Base-by-base conservation (phyloP, 2,329 filamentous ascomycete species). In the Zasmidium citrigriseum region DNA sequence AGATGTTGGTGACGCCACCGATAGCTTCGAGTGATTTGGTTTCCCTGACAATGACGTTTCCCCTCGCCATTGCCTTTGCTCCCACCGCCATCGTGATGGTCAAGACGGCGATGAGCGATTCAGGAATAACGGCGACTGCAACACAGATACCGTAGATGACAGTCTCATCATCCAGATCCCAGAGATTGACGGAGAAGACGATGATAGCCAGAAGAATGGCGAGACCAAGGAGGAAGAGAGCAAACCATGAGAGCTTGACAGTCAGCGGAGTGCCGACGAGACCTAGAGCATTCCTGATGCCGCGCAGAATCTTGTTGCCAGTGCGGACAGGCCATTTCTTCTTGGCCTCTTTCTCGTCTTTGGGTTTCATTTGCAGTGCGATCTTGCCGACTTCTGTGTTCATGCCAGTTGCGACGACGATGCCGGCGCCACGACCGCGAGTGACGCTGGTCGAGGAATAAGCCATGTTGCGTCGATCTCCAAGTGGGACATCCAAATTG, bases 241-340 rank as follows among this genome's bases (percentile, higher is more conserved):
- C 91, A 68, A 96, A 88, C 74, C 92, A 93, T 78, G 89, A 91
- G 53, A 96, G 81, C 69, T 90, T 93, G 64, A 89, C 87, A 76
- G 95, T 90, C 45, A 96, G 79, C 0, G 91, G 91, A 1, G 91
- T 96, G 49, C 91, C 91, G 55, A 63, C 83, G 29, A 78, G 64
- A 54, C 76, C 76, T 20, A 78, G 70, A 34, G 61, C 64, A 46
- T 62, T 66, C 52, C 67, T 70, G 58, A 68, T 85, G 54, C 88
- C 80, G 52, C 86, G 86, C 14, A 89, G 77, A 64, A 89, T 46
- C 34, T 58, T 62, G 48, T 62, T 63, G 18, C 29, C 52, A 18
- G 49, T 50, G 10, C 67, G 63, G 4, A 50, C 45, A 27, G 62
- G 58, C 2, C 46, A 46, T 4, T 60, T 55, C 55, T 64, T 62